A percentile compares a stretch with the other conserved stretches of the same genome.
phyloP scores from a whole-genome alignment of 495 filamentous ascomycete species.

The Penicilliopsis zonata region DNA sequence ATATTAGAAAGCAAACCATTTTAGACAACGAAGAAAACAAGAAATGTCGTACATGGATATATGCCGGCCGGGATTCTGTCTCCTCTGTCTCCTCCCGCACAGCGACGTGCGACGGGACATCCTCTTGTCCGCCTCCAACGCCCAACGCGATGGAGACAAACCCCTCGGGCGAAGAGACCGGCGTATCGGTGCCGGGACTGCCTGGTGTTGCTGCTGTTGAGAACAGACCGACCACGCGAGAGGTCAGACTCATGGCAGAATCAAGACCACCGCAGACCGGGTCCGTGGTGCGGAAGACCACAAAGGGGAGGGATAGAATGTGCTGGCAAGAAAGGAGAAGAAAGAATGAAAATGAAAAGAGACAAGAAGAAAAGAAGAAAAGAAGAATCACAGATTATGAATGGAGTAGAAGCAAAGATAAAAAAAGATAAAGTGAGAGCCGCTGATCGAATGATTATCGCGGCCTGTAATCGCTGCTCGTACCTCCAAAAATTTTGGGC shows the following conservation, averaged over 20 bases:
- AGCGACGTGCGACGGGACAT: neutral
- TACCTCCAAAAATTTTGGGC: constrained; percentile 29
- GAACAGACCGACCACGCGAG: constrained; percentile 32
- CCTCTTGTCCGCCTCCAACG: neutral
- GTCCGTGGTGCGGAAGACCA: constrained; percentile 22
- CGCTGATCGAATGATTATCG: neutral
- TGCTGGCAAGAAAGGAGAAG: constrained; percentile 2
- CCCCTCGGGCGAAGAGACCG: neutral
- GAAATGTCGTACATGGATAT: constrained; percentile 46
- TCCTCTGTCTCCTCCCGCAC: constrained; percentile 15
- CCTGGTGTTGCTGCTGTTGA: constrained; percentile 23
- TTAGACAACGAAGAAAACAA: neutral
- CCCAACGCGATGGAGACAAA: neutral
- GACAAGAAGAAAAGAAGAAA: constrained; percentile 3
- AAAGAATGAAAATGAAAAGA: constrained; percentile 3
- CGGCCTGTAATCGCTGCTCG: neutral
- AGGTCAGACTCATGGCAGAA: constrained; percentile 38
- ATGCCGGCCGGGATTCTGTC: constrained; percentile 47
- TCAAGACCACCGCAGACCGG: constrained; percentile 23
- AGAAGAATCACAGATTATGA: no score
- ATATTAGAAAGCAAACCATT: no score
- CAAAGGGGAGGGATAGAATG: constrained; percentile 16
- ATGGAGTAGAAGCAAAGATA: constrained; percentile 5
- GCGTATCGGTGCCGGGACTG: neutral
- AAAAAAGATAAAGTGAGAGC: constrained; percentile 5